Percentiles rank a stretch among this genome's conserved stretches.
Evolutionary conservation across 768 basidiomycete genomes (phyloP).

Genomic region (Boletus bicolor): DNA sequence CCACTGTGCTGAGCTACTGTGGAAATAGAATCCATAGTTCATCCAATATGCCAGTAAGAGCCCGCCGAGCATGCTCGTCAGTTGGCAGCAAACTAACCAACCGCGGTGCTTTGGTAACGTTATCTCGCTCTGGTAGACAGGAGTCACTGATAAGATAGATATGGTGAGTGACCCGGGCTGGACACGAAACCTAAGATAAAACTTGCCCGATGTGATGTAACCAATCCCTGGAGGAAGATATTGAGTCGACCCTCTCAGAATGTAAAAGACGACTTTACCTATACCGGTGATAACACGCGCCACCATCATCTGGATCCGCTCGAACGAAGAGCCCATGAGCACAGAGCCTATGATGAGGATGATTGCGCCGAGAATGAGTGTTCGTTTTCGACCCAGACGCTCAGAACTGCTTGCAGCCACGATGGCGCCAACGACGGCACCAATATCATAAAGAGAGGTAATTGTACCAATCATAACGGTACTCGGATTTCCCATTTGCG

Average conservation of each 20-base stretch:
- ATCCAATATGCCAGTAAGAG: slow-evolving; percentile 15
- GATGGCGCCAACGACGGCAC: slow-evolving; percentile 12
- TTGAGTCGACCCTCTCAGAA: neutral
- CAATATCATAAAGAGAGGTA: slow-evolving; percentile 17
- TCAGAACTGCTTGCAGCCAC: slow-evolving; percentile 13
- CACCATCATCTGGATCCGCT: slow-evolving; percentile 15
- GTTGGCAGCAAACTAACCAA: slow-evolving; percentile 13
- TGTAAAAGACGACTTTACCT: neutral
- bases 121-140: slow-evolving; percentile 15
- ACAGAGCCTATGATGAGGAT: slow-evolving; percentile 11
- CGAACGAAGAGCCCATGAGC: slow-evolving; percentile 12
- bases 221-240: slow-evolving; percentile 5
- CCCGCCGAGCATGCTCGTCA: slow-evolving; percentile 15
- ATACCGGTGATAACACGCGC: slow-evolving; percentile 8
- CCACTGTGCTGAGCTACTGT: slow-evolving; percentile 9
- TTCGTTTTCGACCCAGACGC: slow-evolving; percentile 10
- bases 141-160: slow-evolving; percentile 2
- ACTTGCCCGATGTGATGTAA: slow-evolving; percentile 11
- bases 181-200: neutral
- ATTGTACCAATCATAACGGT: slow-evolving; percentile 17
- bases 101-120: slow-evolving; percentile 11
- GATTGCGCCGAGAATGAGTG: slow-evolving; percentile 7
- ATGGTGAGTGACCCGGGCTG: neutral
- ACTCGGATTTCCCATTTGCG: slow-evolving; percentile 14
- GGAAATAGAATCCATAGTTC: slow-evolving; percentile 14